Evolutionary conservation across 805 yeast genomes (phyloP).

Genomic region (Wickerhamiella cacticola): DNA sequence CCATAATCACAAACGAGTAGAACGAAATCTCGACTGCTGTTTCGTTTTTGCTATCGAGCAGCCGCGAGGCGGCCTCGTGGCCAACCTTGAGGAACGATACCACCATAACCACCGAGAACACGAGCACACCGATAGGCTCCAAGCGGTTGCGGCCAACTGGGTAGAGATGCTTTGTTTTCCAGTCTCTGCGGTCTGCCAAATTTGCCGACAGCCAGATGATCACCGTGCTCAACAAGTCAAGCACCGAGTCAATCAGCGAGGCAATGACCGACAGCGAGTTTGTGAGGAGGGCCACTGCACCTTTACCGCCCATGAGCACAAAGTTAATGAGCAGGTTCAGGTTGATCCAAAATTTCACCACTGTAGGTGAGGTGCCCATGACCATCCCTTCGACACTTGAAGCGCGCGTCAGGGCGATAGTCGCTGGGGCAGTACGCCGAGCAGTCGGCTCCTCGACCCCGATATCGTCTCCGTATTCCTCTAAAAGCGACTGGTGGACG

Average conservation of each 20-base stretch:
- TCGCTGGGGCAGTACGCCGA: conserved; percentile 17
- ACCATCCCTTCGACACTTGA: conserved; percentile 34
- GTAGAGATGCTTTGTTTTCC: conserved; percentile 34
- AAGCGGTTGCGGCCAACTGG: conserved; percentile 65
- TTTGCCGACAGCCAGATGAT: conserved; percentile 53
- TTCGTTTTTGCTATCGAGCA: conserved; percentile 32
- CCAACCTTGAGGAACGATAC: conserved; percentile 63
- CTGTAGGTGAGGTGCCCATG: conserved; percentile 29
- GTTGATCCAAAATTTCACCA: conserved; percentile 48
- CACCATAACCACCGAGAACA: conserved; percentile 59
- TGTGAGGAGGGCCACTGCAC: conserved; percentile 48
- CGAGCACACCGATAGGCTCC: conserved; percentile 68
- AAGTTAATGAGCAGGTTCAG: conserved; percentile 50
- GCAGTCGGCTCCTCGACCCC: conserved; percentile 21
- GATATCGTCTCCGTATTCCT: conserved; percentile 41
- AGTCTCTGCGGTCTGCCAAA: conserved; percentile 32
- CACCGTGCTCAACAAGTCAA: conserved; percentile 62
- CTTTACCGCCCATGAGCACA: conserved; percentile 47
- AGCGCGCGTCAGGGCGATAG: conserved; percentile 24
- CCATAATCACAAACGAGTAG: conserved; percentile 49
- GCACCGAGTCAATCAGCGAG: conserved; percentile 61
- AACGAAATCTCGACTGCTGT: conserved; percentile 37
- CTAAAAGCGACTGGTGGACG: conserved; percentile 50
- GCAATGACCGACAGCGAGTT: conserved; percentile 67
- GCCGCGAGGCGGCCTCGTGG: conserved; percentile 43